Percentiles rank a stretch among this genome's conserved stretches.
These are phyloP conservation scores for Candida buenavistaensis DNA, from an alignment of 1,139 yeast species.

Conservation along the genomic window DNA sequence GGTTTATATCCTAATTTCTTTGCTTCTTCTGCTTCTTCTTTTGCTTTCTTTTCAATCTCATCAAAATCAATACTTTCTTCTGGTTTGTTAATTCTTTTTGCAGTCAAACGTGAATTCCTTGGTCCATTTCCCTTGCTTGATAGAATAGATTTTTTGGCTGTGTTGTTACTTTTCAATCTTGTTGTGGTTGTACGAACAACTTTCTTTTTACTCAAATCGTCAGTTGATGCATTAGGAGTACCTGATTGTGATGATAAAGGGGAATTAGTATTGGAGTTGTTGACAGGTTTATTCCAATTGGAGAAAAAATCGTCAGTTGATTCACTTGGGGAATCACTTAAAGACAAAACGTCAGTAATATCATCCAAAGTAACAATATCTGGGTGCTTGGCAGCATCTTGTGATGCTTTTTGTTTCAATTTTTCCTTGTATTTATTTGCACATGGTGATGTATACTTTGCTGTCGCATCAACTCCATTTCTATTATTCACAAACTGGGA, in stretches of 20 bases:
- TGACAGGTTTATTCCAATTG: constrained; percentile 80
- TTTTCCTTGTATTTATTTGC: constrained; percentile 81
- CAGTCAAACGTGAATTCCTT: constrained; percentile 56
- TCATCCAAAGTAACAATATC: constrained; percentile 64
- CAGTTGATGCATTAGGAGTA: constrained; percentile 48
- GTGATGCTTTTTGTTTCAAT: constrained; percentile 63
- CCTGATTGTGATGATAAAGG: constrained; percentile 50
- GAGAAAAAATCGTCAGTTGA: constrained; percentile 86
- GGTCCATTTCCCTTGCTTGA: constrained; percentile 47
- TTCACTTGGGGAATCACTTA: constrained; percentile 33
- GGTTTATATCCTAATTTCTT: constrained; percentile 74
- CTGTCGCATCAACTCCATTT: constrained; percentile 59
- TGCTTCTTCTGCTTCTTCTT: constrained; percentile 76
- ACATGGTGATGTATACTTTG: constrained; percentile 77
- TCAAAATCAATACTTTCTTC: constrained; percentile 85
- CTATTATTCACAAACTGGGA: constrained; percentile 53
- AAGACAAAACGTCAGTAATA: constrained; percentile 36
- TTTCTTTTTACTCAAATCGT: constrained; percentile 28
- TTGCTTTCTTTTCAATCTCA: constrained; percentile 84
- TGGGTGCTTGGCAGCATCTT: constrained; percentile 71
- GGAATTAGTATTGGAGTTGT: constrained; percentile 52
- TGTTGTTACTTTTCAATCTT: constrained; percentile 17
- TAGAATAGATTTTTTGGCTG: constrained; percentile 40
- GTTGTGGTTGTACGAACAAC: constrained; percentile 24
- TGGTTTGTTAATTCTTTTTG: constrained; percentile 48